Evolutionary conservation across 805 yeast species (phyloP), one percentile per base, ranked within the genome.

Genomic region (Ogataea nitratoaversa): DNA sequence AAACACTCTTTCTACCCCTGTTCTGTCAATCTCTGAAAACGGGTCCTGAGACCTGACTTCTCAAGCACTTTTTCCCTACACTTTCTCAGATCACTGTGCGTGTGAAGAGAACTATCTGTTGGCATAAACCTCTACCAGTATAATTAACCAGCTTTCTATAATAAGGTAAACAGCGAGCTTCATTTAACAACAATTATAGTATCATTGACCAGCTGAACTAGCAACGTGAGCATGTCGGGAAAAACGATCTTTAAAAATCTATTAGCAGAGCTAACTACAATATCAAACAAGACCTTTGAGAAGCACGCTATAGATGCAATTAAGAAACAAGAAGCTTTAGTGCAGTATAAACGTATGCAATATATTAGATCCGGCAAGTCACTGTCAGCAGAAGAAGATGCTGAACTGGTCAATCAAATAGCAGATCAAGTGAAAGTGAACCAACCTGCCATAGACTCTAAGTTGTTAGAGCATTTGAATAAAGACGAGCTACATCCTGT

Each of bases 261-360:
- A 25, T 49, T 63, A 12, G 56, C 57, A 32, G 79, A 76, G 53
- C 62, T 76, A 19, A 53, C 65, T 23, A 44, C 56, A 20, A 62
- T 66, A 22, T 66, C 69, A 35, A 49, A 55, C 16, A 65, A 62
- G 32, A 50, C 73, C 2, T 63, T 60, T 40, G 59, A 59, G 32
- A 50, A 59, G n/a, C 74, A 69, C 32, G 49, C 62, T 34, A 60
- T 64, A 38, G 69, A 70, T 36, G 66, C 69, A 13, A 16, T 62
- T 6, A 71, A 71, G 44, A 73, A 68, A 42, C 67, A 68, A 39
- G 64, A 65, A 31, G 74, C 82, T 0, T 45, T 70, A 32, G 56
- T 74, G 25, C 70, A 66, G 30, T 78, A 78, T 52, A 68, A 70
- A 49, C 72, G 71, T 56, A 49, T 75, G 50, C 76, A 71, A 38